These are phyloP conservation scores for Tuber borchii DNA, from an alignment of 495 filamentous ascomycete genomes.

Conservation along the genomic window DNA sequence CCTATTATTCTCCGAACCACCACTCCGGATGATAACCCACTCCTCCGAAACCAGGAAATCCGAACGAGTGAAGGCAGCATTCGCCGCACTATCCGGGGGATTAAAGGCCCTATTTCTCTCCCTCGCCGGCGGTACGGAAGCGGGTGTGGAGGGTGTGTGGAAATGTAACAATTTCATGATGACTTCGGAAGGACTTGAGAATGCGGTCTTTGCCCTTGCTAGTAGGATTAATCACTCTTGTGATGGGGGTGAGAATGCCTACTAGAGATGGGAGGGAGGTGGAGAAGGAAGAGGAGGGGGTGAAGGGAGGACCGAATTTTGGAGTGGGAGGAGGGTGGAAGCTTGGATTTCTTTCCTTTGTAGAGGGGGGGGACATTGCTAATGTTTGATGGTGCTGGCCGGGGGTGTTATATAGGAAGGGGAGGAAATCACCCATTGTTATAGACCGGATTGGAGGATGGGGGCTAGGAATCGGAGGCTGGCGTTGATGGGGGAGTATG, in stretches of 20 bases:
- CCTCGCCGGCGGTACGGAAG: constrained; percentile 3
- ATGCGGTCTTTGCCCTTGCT: constrained; percentile 31
- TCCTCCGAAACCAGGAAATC: constrained; percentile 13
- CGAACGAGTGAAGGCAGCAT: constrained; percentile 13
- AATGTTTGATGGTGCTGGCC: not conserved
- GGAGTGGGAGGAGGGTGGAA: constrained; percentile 37
- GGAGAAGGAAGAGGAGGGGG: constrained; percentile 10
- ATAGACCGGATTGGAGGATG: constrained; percentile 41
- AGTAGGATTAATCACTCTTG: constrained; percentile 40
- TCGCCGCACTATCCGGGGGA: constrained; percentile 9
- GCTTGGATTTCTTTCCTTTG: constrained; percentile 10
- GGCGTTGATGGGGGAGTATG: constrained; percentile 35
- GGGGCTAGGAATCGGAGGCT: constrained; percentile 34
- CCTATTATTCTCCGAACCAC: constrained; percentile 27
- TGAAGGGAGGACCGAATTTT: constrained; percentile 29
- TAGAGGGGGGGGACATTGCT: not conserved
- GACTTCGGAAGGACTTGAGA: constrained; percentile 23
- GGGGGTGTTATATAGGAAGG: constrained; percentile 18
- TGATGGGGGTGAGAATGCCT: constrained; percentile 32
- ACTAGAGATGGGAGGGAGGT: constrained; percentile 32
- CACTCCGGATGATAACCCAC: constrained; percentile 18
- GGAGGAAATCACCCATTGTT: constrained; percentile 40
- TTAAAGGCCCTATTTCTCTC: constrained; percentile 5
- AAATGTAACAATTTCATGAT: constrained; percentile 38
- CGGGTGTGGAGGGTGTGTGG: constrained; percentile 32